A percentile compares a stretch with the other conserved stretches of the same genome.
phyloP scores from a whole-genome alignment of 116 monocot genomes.

The Iris pallida region DNA sequence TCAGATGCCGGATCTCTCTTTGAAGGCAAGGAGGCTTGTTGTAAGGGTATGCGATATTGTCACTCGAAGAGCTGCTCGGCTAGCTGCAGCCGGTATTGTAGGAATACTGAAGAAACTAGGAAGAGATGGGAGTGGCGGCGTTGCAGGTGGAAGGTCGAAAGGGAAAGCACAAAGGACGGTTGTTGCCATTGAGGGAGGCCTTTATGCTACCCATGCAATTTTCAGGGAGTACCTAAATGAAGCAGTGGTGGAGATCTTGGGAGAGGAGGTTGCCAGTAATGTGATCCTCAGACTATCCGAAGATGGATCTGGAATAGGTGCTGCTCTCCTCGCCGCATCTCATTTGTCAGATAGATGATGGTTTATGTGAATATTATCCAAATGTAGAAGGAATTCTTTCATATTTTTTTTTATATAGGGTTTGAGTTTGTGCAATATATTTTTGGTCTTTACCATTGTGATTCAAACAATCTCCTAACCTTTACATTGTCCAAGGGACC shows the following conservation, averaged over 20 bases:
- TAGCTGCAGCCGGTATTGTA: conserved; percentile 82
- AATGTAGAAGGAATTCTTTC: conserved; percentile 15
- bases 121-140: conserved; percentile 60
- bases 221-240: conserved; percentile 91
- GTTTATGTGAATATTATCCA: conserved; percentile 21
- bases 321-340: conserved; percentile 85
- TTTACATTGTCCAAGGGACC: too few relatives aligned
- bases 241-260: conserved; percentile 77
- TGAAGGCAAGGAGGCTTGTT: conserved; percentile 60
- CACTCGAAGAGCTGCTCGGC: conserved; percentile 69
- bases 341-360: conserved; percentile 41
- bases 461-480: too few relatives aligned
- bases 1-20: conserved; percentile 50
- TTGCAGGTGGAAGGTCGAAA: conserved; percentile 39
- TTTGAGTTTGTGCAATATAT: too few relatives aligned
- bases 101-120: conserved; percentile 91
- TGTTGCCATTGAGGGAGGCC: conserved; percentile 73
- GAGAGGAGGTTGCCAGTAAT: conserved; percentile 70
- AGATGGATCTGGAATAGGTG: conserved; percentile 82
- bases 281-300: conserved; percentile 49
- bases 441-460: too few relatives aligned
- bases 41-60: conserved; percentile 81
- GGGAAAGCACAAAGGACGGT: conserved; percentile 56
- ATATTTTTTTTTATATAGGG: not conserved
- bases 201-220: conserved; percentile 54